Conservation (phyloP, 2,329 filamentous ascomycete species). For the Colletotrichum sojae region DNA sequence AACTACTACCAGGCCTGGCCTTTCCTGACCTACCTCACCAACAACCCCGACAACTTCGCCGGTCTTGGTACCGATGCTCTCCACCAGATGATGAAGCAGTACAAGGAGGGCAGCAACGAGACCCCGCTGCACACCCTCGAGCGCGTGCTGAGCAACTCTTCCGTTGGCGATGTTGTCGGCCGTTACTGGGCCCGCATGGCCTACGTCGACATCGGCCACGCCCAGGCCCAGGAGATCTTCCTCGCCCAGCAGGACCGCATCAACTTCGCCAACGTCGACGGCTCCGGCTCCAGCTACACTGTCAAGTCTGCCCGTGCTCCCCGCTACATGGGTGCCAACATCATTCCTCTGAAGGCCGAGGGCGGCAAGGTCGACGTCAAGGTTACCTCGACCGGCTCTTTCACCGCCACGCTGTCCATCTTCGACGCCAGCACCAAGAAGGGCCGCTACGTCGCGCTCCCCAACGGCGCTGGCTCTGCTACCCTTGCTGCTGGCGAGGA, state of each 20-base stretch:
- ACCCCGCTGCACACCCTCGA: slow-evolving; percentile 63
- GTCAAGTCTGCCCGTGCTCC: slow-evolving; percentile 59
- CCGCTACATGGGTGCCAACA: slow-evolving; percentile 65
- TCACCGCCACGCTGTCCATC: slow-evolving; percentile 59
- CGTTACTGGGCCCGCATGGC: slow-evolving; percentile 69
- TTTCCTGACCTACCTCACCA: slow-evolving; percentile 62
- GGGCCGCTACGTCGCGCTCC: slow-evolving; percentile 55
- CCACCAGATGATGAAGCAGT: slow-evolving; percentile 59
- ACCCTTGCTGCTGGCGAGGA: slow-evolving; percentile 55
- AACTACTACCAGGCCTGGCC: slow-evolving; percentile 69
- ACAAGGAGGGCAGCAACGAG: slow-evolving; percentile 61
- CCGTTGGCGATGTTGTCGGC: slow-evolving; percentile 59
- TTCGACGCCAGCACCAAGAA: slow-evolving; percentile 46
- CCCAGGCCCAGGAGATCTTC: slow-evolving; percentile 56
- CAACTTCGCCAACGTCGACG: slow-evolving; percentile 60
- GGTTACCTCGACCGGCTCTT: slow-evolving; percentile 53
- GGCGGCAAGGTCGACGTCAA: slow-evolving; percentile 50
- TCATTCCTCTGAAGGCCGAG: slow-evolving; percentile 58
- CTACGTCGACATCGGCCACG: slow-evolving; percentile 64
- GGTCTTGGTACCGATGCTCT: slow-evolving; percentile 59
- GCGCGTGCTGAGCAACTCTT: slow-evolving; percentile 52
- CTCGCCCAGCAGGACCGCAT: slow-evolving; percentile 50
- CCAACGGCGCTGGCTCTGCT: slow-evolving; percentile 51
- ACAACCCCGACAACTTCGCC: slow-evolving; percentile 61
- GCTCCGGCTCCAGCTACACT: slow-evolving; percentile 53